Base-by-base conservation (phyloP, 352 stramenopile species). In the Pythium monospermum region DNA sequence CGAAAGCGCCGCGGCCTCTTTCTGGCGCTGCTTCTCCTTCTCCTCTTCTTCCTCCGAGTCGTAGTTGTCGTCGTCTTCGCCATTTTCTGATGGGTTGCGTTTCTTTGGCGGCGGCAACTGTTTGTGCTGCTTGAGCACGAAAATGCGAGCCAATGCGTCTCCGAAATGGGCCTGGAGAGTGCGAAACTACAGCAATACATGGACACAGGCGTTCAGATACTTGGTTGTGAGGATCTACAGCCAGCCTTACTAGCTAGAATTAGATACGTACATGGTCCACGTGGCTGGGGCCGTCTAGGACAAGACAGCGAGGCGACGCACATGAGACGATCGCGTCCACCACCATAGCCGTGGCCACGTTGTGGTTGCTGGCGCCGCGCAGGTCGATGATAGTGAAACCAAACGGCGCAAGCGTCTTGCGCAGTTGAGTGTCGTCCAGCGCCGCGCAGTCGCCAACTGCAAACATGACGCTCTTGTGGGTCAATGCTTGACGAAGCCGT, bases 41-140 rank as follows among this genome's bases (percentile, higher is more conserved):
- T 68, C 48, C 6, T 68, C 56, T 11, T 83, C 75, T 31, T 83
- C 75, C 44, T 85, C 72, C 23, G 74, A 83, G 64, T 76, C 64
- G 51, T 69, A 66, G 10, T 71, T 63, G 1, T 66, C 50, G 25
- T 53, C 61, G 44, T 69, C 49, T 15, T 61, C 48, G n/a, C n/a
- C n/a, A n/a, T n/a, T n/a, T n/a, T 50, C 57, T 23, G 61, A 44
- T 7, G 44, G 39, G 18, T 38, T 15, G 6, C 58, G 67, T 2
- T 11, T 22, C 8, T 50, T 51, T 1, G 42, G 45, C 16, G 55
- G 66, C 6, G 59, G 55, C 31, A 53, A 52, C 25, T 41, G 52
- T 49, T 39, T 50, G 19, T 50, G 43, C 22, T 69, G 66, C 50
- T 79, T 78, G 18, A 84, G 53, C 19, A 86, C 57, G 23, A 83